phyloP scores from a whole-genome alignment of 1,284 basidiomycete species.

The Malassezia dermatis region DNA sequence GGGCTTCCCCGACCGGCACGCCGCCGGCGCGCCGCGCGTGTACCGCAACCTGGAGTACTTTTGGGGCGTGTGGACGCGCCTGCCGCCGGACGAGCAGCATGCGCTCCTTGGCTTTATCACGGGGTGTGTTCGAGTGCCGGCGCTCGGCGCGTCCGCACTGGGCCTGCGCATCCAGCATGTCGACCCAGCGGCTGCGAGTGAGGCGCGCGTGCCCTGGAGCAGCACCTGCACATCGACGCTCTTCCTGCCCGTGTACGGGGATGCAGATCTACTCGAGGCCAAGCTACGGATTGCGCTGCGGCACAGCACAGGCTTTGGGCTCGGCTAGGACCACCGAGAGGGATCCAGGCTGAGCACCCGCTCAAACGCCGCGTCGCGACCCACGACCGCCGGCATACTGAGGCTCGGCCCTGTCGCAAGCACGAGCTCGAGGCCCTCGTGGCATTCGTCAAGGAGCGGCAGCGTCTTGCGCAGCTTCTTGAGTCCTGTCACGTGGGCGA shows the following conservation, averaged over 20 bases:
- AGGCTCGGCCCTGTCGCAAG: not conserved
- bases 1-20: slow-evolving; percentile 3
- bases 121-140: slow-evolving; percentile 27
- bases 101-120: slow-evolving; percentile 33
- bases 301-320: slow-evolving; percentile 30
- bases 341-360: slow-evolving; percentile 10
- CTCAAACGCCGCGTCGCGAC: slow-evolving; percentile 12
- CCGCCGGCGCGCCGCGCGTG: not conserved
- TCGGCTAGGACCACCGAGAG: slow-evolving; percentile 13
- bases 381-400: slow-evolving; percentile 5
- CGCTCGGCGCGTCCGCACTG: slow-evolving; percentile 21
- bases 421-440: slow-evolving; percentile 16
- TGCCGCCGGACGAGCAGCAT: slow-evolving; percentile 19
- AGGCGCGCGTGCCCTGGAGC: slow-evolving; percentile 27
- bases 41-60: slow-evolving; percentile 14
- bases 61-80: slow-evolving; percentile 22
- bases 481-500: not conserved
- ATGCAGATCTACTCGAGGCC: slow-evolving; percentile 9
- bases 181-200: not conserved
- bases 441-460: slow-evolving; percentile 8
- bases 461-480: slow-evolving; percentile 14
- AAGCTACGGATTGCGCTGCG: slow-evolving; percentile 26
- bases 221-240: slow-evolving; percentile 33
- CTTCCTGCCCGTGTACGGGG: slow-evolving; percentile 25
- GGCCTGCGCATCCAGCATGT: slow-evolving; percentile 29